A percentile compares a stretch with the other conserved stretches of the same genome.
These are phyloP conservation scores for Botrytis galanthina DNA, from an alignment of 2,329 filamentous ascomycete species.

Conservation along the genomic window DNA sequence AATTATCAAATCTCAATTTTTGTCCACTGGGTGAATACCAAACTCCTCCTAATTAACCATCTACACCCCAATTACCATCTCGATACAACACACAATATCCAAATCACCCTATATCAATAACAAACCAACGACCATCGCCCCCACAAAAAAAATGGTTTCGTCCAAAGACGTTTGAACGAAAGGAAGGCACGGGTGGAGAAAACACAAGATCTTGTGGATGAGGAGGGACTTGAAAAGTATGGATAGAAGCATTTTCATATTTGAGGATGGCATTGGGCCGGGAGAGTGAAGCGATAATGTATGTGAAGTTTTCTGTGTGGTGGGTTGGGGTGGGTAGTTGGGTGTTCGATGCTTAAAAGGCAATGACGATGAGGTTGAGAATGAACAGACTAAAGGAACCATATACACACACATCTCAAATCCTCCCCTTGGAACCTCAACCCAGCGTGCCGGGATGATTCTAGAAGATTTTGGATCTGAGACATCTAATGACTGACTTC, in stretches of 20 bases:
- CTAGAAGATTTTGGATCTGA: background rate
- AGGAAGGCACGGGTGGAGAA: background rate
- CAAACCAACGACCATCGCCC: too few species aligned
- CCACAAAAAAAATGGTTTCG: background rate
- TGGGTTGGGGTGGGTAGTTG: too few species aligned
- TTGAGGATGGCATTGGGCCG: background rate
- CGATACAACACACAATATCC: too few species aligned
- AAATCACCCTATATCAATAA: background rate
- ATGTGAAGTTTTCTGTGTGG: background rate
- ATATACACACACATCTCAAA: background rate
- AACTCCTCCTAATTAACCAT: background rate
- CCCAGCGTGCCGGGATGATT: rapidly evolving
- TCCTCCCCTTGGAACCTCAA: background rate
- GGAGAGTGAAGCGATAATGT: background rate
- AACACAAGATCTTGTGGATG: background rate
- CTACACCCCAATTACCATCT: background rate
- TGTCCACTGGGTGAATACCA: too few species aligned
- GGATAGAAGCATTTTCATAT: background rate
- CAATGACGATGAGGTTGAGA: too few species aligned
- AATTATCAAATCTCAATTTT: too few species aligned
- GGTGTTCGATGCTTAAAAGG: background rate
- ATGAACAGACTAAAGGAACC: background rate
- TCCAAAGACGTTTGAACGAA: background rate
- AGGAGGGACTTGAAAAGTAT: background rate
- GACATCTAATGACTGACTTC: background rate